Conservation (phyloP, 2,329 filamentous ascomycete genomes). For the Ophiostoma populinum region DNA sequence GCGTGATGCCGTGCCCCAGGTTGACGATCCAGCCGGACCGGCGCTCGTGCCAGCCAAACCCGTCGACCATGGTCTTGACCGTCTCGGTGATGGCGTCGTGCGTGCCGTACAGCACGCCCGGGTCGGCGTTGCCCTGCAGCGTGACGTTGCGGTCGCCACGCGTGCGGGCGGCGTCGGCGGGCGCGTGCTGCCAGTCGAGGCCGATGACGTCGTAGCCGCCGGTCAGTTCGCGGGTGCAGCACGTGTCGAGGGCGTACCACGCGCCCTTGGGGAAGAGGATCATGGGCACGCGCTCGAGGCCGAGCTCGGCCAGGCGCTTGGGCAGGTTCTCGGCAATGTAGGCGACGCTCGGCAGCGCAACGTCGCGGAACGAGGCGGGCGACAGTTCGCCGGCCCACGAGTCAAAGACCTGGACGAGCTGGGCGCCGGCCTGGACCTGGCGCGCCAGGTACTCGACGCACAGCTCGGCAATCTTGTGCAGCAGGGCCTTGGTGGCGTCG, state of each 20-base stretch:
- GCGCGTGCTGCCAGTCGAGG: constrained; percentile 87
- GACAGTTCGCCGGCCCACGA: constrained; percentile 94
- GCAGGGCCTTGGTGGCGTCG: constrained; percentile 58
- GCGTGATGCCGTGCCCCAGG: constrained; percentile 88
- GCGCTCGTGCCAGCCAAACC: constrained; percentile 56
- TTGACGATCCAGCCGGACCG: constrained; percentile 96
- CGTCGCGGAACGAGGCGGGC: constrained; percentile 64
- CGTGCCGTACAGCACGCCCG: constrained; percentile 78
- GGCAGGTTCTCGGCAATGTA: constrained; percentile 75
- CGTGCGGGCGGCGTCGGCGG: constrained; percentile 64
- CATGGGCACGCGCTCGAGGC: constrained; percentile 75
- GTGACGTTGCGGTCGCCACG: constrained; percentile 59
- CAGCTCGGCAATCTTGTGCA: constrained; percentile 84
- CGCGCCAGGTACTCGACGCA: constrained; percentile 89
- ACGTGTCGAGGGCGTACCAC: constrained; percentile 80
- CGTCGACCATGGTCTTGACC: constrained; percentile 72
- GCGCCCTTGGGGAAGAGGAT: constrained; percentile 96
- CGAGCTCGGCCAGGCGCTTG: constrained; percentile 52
- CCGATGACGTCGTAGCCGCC: constrained; percentile 80
- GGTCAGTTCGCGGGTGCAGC: constrained; percentile 41
- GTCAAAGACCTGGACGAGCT: constrained; percentile 92
- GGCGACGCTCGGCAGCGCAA: constrained; percentile 71
- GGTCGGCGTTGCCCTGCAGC: constrained; percentile 90
- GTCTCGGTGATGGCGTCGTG: constrained; percentile 63
- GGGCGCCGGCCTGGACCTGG: constrained; percentile 84